Evolutionary conservation across 345 rosid genomes (phyloP), one percentile per base, ranked within the genome.

Genomic region (Eucalyptus marginata): DNA sequence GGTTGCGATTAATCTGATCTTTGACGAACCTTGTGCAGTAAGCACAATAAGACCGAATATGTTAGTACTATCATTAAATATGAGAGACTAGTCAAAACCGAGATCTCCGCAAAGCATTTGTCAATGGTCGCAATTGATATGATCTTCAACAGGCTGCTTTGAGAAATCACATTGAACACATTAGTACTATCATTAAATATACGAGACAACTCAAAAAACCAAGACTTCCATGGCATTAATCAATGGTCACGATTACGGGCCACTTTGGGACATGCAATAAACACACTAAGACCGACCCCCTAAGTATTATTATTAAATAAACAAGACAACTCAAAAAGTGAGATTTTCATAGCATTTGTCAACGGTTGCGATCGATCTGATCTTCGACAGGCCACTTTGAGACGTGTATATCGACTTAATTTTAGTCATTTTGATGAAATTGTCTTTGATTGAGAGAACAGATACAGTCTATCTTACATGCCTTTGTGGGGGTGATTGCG

Each of bases 21-120:
- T 68, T 20, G 7, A 33, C 44, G 0, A 18, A 40, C 4, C 40
- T 4, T 4, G 4, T 40, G 40, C 40, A n/a, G n/a, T n/a, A n/a
- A n/a, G 25, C 0, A 52, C 0, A 52, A 1, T 52, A 52, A 52
- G 5, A 52, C 4, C 0, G 0, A 18, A 52, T 0, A 52, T 52
- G 24, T 18, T 52, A 52, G 24, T 0, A 52, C 10, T 0, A 52
- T 52, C 58, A 52, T 52, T 52, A 1, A 52, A 58, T 58, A 58
- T 27, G 5, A 25, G 64, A 58, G 64, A 25, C 7, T 24, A 2
- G 0, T 58, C n/a, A 58, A 25, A 58, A 25, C 14, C 3, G 7
- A 58, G 64, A 58, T 58, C 64, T 58, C 14, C 64, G n/a, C n/a
- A 10, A 25, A 27, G n/a, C 29, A 58, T 25, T 58, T 58, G 7